These are phyloP conservation scores for Starmera dryadoides DNA, from an alignment of 805 yeast species.

Conservation along the genomic window DNA sequence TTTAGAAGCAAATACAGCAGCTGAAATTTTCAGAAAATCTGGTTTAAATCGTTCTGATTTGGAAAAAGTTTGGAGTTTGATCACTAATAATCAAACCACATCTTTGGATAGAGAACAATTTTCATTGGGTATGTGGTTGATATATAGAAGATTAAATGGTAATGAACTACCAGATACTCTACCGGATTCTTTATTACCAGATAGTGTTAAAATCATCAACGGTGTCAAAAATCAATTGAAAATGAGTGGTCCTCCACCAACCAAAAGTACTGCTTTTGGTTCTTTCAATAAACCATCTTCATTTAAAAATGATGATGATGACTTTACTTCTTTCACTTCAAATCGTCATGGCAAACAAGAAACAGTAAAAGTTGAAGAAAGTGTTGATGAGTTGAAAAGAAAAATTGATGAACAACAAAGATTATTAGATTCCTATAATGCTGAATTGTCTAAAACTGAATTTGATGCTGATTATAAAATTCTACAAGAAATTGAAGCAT, in stretches of 20 bases:
- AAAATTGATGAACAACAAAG: constrained; percentile 66
- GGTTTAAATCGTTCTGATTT: constrained; percentile 82
- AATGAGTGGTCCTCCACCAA: background rate
- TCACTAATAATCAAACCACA: constrained; percentile 79
- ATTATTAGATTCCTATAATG: constrained; percentile 62
- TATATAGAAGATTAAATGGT: constrained; percentile 85
- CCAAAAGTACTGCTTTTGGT: constrained; percentile 6
- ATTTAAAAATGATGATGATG: constrained; percentile 71
- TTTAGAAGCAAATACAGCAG: constrained; percentile 75
- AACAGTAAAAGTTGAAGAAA: constrained; percentile 4
- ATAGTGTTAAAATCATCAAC: constrained; percentile 68
- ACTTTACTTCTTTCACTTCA: constrained; percentile 60
- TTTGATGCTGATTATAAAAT: constrained; percentile 32
- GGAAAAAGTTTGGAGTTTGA: constrained; percentile 85
- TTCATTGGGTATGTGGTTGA: constrained; percentile 95
- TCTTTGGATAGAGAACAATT: constrained; percentile 84
- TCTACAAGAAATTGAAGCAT: constrained; percentile 49
- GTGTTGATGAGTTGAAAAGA: constrained; percentile 50
- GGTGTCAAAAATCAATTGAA: constrained; percentile 53
- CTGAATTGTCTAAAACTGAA: constrained; percentile 35
- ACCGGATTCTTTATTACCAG: constrained; percentile 89
- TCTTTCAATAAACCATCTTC: constrained; percentile 9
- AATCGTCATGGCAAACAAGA: constrained; percentile 38
- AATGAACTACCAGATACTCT: constrained; percentile 72
- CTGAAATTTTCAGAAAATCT: constrained; percentile 81